phyloP scores from a whole-genome alignment of 177 flowering plant genomes.

The Telopea speciosissima region DNA sequence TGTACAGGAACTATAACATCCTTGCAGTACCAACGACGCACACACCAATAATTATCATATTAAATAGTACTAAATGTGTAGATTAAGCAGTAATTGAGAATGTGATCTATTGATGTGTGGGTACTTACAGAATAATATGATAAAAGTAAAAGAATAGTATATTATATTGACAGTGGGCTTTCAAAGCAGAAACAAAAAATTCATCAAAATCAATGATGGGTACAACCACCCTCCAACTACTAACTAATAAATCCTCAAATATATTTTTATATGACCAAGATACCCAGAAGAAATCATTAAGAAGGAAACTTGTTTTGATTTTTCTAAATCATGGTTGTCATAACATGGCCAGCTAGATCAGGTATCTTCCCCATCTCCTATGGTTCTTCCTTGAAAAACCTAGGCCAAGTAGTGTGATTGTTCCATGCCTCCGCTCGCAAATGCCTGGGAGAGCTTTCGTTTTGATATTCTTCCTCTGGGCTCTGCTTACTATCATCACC shows the following conservation, averaged over 20 bases:
- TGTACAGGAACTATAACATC: too few species aligned
- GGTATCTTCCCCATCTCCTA: conserved; percentile 4
- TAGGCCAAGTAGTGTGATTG: not conserved
- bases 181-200: not conserved
- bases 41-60: too few species aligned
- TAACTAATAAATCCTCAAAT: conserved; percentile 4
- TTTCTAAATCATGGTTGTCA: not conserved
- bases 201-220: not conserved
- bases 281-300: not conserved
- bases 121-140: too few species aligned
- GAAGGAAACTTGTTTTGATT: not conserved
- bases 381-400: not conserved
- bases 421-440: conserved; percentile 11
- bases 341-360: conserved; percentile 44
- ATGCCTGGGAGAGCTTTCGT: conserved; percentile 45
- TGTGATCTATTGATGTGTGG: not conserved
- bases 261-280: not conserved
- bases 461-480: conserved; percentile 57
- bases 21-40: not conserved
- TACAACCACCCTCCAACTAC: conserved; percentile 41
- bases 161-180: not conserved
- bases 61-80: too few species aligned
- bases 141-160: too few species aligned
- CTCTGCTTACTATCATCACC: conserved; percentile 49
- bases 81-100: not conserved